A percentile compares a stretch with the other conserved stretches of the same genome.
These are phyloP conservation scores for Chlamydomonas incerta DNA, from an alignment of 139 green algal genomes.

Conservation along the genomic window DNA sequence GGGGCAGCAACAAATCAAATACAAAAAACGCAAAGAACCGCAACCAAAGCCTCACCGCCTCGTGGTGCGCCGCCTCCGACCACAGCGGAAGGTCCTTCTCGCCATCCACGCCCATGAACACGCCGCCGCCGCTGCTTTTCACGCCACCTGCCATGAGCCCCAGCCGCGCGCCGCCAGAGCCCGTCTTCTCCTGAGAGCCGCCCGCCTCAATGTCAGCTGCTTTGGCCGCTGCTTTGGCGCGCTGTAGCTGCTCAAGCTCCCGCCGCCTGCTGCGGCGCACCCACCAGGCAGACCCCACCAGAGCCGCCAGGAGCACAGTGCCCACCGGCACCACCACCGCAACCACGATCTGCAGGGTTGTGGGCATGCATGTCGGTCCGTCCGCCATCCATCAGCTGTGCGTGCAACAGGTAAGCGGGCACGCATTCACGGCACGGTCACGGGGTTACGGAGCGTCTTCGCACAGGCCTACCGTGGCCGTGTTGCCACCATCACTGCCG, in stretches of 20 bases:
- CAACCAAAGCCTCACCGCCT: neutral
- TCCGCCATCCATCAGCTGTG: too few relatives aligned
- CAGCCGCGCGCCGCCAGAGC: neutral
- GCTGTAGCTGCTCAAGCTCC: neutral
- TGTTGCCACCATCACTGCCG: too few relatives aligned
- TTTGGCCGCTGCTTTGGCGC: neutral
- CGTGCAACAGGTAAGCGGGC: too few relatives aligned
- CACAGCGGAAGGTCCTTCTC: neutral
- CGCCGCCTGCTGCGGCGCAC: neutral
- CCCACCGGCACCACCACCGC: neutral
- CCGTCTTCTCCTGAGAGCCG: too few relatives aligned
- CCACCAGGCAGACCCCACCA: neutral
- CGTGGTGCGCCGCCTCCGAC: neutral
- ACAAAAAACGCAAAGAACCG: too few relatives aligned
- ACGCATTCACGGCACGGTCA: too few relatives aligned
- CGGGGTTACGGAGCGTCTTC: too few relatives aligned
- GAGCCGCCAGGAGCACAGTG: neutral
- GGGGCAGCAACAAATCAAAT: too few relatives aligned
- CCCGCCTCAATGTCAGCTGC: too few relatives aligned
- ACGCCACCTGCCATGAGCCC: neutral
- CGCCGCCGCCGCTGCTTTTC: neutral
- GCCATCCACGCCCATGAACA: constrained; percentile 18
- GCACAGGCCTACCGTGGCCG: too few relatives aligned
- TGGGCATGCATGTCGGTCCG: too few relatives aligned
- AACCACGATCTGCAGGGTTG: neutral